phyloP scores from a whole-genome alignment of 148 eudicot species.

The Nepenthes gracilis region DNA sequence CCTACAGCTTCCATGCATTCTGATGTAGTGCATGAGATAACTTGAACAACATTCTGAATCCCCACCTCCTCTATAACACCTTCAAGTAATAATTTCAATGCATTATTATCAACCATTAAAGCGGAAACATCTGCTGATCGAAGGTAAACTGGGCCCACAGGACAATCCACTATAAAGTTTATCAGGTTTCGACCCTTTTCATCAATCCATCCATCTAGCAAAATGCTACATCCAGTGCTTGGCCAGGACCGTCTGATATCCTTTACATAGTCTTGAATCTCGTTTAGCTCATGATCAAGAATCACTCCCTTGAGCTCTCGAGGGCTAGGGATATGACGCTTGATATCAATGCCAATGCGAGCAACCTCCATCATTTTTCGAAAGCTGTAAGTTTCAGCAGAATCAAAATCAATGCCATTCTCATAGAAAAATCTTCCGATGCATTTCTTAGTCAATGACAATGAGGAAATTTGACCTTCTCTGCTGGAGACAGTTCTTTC shows the following conservation, averaged over 20 bases:
- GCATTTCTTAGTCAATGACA: slow-evolving; percentile 14
- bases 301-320: slow-evolving; percentile 42
- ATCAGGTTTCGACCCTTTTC: slow-evolving; percentile 34
- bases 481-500: not conserved
- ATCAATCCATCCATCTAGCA: slow-evolving; percentile 72
- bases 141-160: slow-evolving; percentile 55
- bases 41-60: slow-evolving; percentile 48
- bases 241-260: slow-evolving; percentile 40
- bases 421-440: slow-evolving; percentile 56
- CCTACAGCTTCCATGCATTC: slow-evolving; percentile 34
- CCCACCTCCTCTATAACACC: slow-evolving; percentile 52
- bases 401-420: slow-evolving; percentile 30
- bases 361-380: slow-evolving; percentile 24
- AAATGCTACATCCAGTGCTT: slow-evolving; percentile 58
- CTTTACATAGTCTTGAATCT: slow-evolving; percentile 29
- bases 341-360: slow-evolving; percentile 6
- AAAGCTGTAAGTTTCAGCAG: slow-evolving; percentile 35
- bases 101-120: slow-evolving; percentile 22
- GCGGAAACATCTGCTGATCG: slow-evolving; percentile 45
- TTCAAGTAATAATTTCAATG: slow-evolving; percentile 32
- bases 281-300: slow-evolving; percentile 44
- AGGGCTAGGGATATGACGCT: slow-evolving; percentile 32
- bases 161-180: slow-evolving; percentile 47
- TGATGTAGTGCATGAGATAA: slow-evolving; percentile 34
- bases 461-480: slow-evolving; percentile 12